Evolutionary conservation across 2,329 filamentous ascomycete species (phyloP).

Genomic region (Diplocarpon mali): DNA sequence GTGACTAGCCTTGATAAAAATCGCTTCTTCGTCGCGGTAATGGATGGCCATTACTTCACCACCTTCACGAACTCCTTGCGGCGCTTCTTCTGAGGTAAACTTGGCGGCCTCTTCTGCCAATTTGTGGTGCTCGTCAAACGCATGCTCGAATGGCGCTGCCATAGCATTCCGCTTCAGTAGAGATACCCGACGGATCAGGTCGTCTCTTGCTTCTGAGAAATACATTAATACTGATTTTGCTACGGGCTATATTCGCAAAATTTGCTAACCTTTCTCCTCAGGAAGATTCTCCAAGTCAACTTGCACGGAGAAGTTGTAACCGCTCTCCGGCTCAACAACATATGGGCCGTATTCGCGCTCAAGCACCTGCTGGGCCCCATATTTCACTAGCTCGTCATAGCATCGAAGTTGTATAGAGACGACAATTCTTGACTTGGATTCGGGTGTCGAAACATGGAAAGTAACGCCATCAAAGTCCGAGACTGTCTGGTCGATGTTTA

Average conservation of each 20-base stretch:
- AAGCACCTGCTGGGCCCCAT: constrained; percentile 85
- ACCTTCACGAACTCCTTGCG: constrained; percentile 79
- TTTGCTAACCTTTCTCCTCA: constrained; percentile 52
- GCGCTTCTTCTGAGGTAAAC: constrained; percentile 88
- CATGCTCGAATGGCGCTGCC: constrained; percentile 96
- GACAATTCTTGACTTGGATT: constrained; percentile 85
- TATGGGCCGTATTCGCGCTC: constrained; percentile 91
- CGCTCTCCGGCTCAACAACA: constrained; percentile 75
- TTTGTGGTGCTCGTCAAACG: constrained; percentile 84
- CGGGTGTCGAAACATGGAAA: constrained; percentile 95
- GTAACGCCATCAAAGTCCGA: constrained; percentile 98
- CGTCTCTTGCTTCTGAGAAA: constrained; percentile 61
- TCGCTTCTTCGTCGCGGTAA: constrained; percentile 97
- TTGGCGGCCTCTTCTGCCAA: constrained; percentile 81
- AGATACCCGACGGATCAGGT: constrained; percentile 75
- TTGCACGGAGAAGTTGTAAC: constrained; percentile 91
- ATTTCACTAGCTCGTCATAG: constrained; percentile 82
- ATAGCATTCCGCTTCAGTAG: constrained; percentile 96
- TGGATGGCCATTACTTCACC: constrained; percentile 93
- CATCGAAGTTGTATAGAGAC: constrained; percentile 94
- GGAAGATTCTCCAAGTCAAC: constrained; percentile 85
- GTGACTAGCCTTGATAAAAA: constrained; percentile 95
- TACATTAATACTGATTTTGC: constrained; percentile 2
- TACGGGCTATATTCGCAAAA: background rate
- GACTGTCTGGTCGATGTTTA: constrained; percentile 92